phyloP scores from a whole-genome alignment of 306 rosid species.

The Malus sieversii region DNA sequence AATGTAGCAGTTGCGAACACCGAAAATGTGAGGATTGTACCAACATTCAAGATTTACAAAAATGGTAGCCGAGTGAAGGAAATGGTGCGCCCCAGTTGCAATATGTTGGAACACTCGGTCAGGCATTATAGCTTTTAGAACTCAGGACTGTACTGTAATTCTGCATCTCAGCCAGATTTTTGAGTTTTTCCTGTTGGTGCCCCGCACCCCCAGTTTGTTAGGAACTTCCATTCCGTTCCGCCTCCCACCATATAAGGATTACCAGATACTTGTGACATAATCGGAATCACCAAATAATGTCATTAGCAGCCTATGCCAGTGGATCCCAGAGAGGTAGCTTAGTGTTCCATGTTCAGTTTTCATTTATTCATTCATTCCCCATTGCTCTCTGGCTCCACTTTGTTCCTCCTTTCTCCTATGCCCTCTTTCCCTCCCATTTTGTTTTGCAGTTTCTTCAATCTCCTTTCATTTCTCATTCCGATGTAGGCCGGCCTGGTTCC shows the following conservation, averaged over 20 bases:
- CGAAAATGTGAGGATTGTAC: slow-evolving; percentile 75
- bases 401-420: not conserved
- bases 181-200: slow-evolving; percentile 21
- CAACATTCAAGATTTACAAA: slow-evolving; percentile 97
- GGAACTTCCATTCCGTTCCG: slow-evolving; percentile 34
- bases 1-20: slow-evolving; percentile 51
- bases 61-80: slow-evolving; percentile 75
- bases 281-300: slow-evolving; percentile 52
- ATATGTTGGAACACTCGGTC: slow-evolving; percentile 86
- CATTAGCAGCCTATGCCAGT: slow-evolving; percentile 38
- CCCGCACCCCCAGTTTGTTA: slow-evolving; percentile 25
- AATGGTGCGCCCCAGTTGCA: slow-evolving; percentile 74
- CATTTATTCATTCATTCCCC: slow-evolving; percentile 87
- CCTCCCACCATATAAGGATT: slow-evolving; percentile 39
- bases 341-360: slow-evolving; percentile 57
- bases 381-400: slow-evolving; percentile 70
- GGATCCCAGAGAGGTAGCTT: slow-evolving; percentile 62
- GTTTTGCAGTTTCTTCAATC: not conserved
- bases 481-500: slow-evolving; percentile 34
- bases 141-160: slow-evolving; percentile 19
- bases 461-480: slow-evolving; percentile 10
- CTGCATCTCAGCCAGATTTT: slow-evolving; percentile 23
- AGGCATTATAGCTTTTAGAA: slow-evolving; percentile 78
- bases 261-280: slow-evolving; percentile 48
- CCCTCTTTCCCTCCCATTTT: not conserved